Conservation (phyloP, 306 rosid species). For the Cajanus cajan region DNA sequence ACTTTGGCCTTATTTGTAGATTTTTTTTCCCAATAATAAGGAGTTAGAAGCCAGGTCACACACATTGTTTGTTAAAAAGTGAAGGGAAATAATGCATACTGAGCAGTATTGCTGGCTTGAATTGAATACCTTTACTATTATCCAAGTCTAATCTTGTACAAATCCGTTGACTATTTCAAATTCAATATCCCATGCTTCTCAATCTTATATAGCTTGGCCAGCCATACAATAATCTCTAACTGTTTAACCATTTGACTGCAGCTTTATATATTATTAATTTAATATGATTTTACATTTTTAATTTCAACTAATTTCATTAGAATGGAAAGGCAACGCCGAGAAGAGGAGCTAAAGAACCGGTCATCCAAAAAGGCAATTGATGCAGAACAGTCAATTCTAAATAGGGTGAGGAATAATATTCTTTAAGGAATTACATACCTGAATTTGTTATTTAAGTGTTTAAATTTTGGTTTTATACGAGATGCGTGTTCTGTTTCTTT, state of each 20-base stretch:
- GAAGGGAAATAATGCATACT: constrained; percentile 19
- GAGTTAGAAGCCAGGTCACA: constrained; percentile 7
- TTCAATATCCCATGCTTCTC: neutral
- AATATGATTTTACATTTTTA: constrained; percentile 10
- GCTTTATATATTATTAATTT: constrained; percentile 22
- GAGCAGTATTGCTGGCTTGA: neutral
- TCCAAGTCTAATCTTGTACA: neutral
- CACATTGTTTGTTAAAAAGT: neutral
- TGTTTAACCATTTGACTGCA: neutral
- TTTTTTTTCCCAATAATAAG: no score
- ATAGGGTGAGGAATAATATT: constrained; percentile 43
- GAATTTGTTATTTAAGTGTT: constrained; percentile 1
- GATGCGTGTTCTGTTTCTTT: constrained; percentile 22
- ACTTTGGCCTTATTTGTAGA: no score
- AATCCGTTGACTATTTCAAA: constrained; percentile 9
- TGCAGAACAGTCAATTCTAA: constrained; percentile 51
- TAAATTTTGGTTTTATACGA: neutral
- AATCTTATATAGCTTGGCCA: neutral
- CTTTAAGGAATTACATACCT: constrained; percentile 14
- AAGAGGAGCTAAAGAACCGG: constrained; percentile 57
- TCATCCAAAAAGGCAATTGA: constrained; percentile 49
- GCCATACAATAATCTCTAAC: neutral
- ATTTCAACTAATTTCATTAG: constrained; percentile 36
- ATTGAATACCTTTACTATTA: neutral
- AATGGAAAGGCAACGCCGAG: constrained; percentile 68